Base-by-base conservation (phyloP, 2,329 filamentous ascomycete species). In the Diaporthe velutina region DNA sequence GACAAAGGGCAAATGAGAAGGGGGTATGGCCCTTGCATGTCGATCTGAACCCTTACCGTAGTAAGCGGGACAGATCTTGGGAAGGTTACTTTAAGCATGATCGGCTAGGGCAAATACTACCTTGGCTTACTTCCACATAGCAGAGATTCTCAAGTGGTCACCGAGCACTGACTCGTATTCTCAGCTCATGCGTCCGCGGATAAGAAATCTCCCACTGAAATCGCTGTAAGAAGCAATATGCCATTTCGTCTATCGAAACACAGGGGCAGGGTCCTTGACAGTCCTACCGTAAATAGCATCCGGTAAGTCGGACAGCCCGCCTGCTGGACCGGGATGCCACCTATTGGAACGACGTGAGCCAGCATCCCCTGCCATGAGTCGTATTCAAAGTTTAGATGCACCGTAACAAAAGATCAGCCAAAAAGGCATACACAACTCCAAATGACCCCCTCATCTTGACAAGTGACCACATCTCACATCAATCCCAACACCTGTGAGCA, bases 221-320 rank as follows among this genome's bases (percentile, higher is more conserved):
- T 67, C 22, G 45, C 45, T 38, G 42, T 17, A 28, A 67, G 28
- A 35, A 52, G 45, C 61, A 52, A 52, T 67, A 67, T 52, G 45
- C 45, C 61, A 52, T 67, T 52, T 67, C 61, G 61, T 67, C 61
- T 67, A 67, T 52, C 45, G 61, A 67, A 67, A 67, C 61, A 67
- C 61, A 52, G 61, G 61, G 61, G 61, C 64, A 67, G 30, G 64
- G 45, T 52, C 64, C n/a, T n/a, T n/a, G n/a, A n/a, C n/a, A n/a
- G n/a, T n/a, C n/a, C 25, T 52, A 33, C 64, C 52, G 64, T 67
- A 52, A 67, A 67, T 67, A 38, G 64, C 64, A 67, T 52, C 45
- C 64, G 64, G 45, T 22, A 38, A 19, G 15, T 52, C 64, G 64
- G 64, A 52, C 64, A 67, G 33, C 64, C 64, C 45, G 45, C 45